These are phyloP conservation scores for Chlamydomonas sphaeroides DNA, from an alignment of 139 green algal species.

Conservation along the genomic window DNA sequence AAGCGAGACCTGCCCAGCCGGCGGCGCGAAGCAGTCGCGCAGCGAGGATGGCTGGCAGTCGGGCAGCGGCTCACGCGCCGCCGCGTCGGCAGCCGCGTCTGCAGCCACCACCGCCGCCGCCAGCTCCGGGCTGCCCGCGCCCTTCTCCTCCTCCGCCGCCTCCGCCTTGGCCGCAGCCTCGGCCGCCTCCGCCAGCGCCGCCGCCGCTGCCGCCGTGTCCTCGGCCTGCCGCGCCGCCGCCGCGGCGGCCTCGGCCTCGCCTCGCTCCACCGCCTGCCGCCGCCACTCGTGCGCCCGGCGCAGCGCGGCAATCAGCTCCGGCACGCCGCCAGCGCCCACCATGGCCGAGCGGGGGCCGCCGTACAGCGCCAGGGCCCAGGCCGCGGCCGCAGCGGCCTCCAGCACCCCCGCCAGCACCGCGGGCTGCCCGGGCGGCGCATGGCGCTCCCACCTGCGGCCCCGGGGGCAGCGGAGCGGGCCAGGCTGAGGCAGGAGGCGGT, in stretches of 20 bases:
- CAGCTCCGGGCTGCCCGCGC: not conserved
- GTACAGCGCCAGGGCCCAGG: slow-evolving; percentile 34
- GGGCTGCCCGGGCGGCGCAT: slow-evolving; percentile 3
- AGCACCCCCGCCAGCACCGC: slow-evolving; percentile 24
- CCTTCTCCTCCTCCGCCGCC: not conserved
- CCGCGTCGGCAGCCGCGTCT: slow-evolving; percentile 16
- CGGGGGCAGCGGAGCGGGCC: too few species aligned
- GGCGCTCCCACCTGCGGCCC: slow-evolving; percentile 16
- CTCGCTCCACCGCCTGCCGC: not conserved
- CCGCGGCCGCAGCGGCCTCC: slow-evolving; percentile 13
- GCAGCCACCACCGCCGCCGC: not conserved
- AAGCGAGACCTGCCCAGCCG: slow-evolving; percentile 23
- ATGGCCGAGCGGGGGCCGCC: slow-evolving; percentile 12
- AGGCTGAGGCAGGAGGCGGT: too few species aligned
- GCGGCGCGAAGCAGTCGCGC: not conserved
- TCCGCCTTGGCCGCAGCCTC: not conserved
- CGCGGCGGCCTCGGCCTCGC: not conserved
- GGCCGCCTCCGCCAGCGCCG: not conserved
- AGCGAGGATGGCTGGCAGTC: not conserved
- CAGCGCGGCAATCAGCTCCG: slow-evolving; percentile 10
- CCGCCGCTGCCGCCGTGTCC: not conserved
- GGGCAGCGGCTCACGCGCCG: not conserved
- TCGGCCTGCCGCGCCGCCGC: not conserved
- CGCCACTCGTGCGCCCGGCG: not conserved
- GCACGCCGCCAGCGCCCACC: slow-evolving; percentile 21